A percentile compares a stretch with the other conserved stretches of the same genome.
Evolutionary conservation across 352 stramenopile genomes (phyloP).

Genomic region (Pythium oligandrum): DNA sequence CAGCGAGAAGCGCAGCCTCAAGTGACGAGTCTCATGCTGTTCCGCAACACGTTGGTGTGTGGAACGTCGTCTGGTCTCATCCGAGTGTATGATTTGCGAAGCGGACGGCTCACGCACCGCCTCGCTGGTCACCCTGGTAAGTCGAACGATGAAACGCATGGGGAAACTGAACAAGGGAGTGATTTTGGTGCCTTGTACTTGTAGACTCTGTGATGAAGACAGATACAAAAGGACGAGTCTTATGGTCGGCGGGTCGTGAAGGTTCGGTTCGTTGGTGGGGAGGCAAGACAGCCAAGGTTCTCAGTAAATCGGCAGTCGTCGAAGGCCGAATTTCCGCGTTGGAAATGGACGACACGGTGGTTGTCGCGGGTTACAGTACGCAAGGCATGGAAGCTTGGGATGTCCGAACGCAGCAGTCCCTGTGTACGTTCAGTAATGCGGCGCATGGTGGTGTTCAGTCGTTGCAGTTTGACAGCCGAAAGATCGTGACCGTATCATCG

Average conservation of each 20-base stretch:
- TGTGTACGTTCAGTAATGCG: conserved; percentile 79
- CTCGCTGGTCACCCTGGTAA: conserved; percentile 80
- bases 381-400: conserved; percentile 88
- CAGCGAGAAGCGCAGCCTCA: conserved; percentile 59
- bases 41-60: conserved; percentile 83
- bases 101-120: conserved; percentile 70
- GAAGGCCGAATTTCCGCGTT: conserved; percentile 69
- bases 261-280: conserved; percentile 86
- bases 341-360: conserved; percentile 87
- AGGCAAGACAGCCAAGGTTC: conserved; percentile 83
- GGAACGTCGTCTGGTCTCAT: conserved; percentile 86
- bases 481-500: conserved; percentile 74
- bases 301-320: conserved; percentile 78
- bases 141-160: conserved; percentile 1
- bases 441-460: conserved; percentile 66
- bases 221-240: conserved; percentile 78
- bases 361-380: conserved; percentile 76
- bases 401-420: conserved; percentile 79
- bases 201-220: conserved; percentile 76
- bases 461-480: conserved; percentile 84
- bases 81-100: conserved; percentile 82
- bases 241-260: conserved; percentile 82
- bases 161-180: neutral
- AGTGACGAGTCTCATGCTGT: conserved; percentile 86
- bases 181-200: conserved; percentile 7